These are phyloP conservation scores for Laetiporus sulphureus DNA, from an alignment of 1,284 basidiomycete species.

Conservation along the genomic window DNA sequence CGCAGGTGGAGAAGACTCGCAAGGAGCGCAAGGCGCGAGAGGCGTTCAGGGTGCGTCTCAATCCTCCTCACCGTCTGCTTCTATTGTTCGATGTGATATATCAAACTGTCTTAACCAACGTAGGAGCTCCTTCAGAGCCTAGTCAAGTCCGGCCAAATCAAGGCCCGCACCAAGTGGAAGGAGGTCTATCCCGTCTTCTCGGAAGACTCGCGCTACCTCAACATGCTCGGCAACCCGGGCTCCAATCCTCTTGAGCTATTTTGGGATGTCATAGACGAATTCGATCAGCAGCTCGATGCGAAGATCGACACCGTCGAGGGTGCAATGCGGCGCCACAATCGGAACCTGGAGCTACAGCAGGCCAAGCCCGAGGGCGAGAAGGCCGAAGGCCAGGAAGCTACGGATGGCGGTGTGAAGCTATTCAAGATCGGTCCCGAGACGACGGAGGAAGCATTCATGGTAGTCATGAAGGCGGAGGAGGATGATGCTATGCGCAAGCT, in stretches of 20 bases:
- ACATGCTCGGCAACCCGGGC: conserved; percentile 86
- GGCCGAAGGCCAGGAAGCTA: conserved; percentile 25
- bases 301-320: conserved; percentile 62
- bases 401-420: conserved; percentile 24
- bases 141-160: conserved; percentile 61
- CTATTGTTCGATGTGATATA: background rate
- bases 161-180: conserved; percentile 87
- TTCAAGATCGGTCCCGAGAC: conserved; percentile 54
- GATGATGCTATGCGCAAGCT: conserved; percentile 43
- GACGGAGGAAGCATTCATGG: conserved; percentile 52
- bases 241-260: conserved; percentile 94
- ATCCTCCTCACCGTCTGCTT: background rate
- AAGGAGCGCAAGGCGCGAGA: conserved; percentile 85
- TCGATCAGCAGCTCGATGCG: conserved; percentile 80
- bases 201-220: conserved; percentile 76
- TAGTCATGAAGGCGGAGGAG: conserved; percentile 47
- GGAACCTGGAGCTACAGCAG: conserved; percentile 12
- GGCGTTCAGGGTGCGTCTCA: conserved; percentile 64
- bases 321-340: conserved; percentile 47
- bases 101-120: background rate
- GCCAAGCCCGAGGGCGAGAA: conserved; percentile 20
- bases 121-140: conserved; percentile 71
- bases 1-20: conserved; percentile 77
- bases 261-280: conserved; percentile 87
- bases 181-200: conserved; percentile 74